phyloP scores from a whole-genome alignment of 2,329 filamentous ascomycete genomes.

The Nannizziopsis arthrosporioides region DNA sequence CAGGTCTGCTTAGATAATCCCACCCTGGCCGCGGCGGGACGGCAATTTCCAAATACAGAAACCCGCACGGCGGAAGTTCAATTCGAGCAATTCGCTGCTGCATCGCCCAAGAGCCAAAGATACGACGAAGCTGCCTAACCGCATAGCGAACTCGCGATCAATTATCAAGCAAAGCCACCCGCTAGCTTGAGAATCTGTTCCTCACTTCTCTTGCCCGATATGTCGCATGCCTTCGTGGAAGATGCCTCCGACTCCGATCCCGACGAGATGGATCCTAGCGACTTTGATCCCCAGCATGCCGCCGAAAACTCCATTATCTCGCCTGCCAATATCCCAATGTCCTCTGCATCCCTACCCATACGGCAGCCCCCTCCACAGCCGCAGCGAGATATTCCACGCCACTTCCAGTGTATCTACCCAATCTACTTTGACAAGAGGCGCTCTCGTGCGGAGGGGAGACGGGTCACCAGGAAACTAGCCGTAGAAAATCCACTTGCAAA shows the following conservation, averaged over 20 bases:
- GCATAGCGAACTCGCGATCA: no score
- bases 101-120: no score
- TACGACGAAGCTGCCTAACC: no score
- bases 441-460: constrained; percentile 62
- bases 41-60: no score
- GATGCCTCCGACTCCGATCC: constrained; percentile 89
- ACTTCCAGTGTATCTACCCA: constrained; percentile 84
- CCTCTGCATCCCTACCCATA: constrained; percentile 27
- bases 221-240: constrained; percentile 79
- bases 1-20: no score
- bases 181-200: no score
- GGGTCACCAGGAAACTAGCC: constrained; percentile 60
- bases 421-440: constrained; percentile 75
- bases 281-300: constrained; percentile 41
- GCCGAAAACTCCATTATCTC: constrained; percentile 16
- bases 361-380: constrained; percentile 24
- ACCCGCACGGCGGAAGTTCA: no score
- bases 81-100: no score
- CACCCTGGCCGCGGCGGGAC: no score
- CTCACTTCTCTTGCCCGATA: constrained; percentile 29
- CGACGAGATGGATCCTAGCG: constrained; percentile 68
- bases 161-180: no score
- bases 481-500: constrained; percentile 77
- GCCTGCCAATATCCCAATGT: constrained; percentile 40
- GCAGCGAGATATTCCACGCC: constrained; percentile 47